Base-by-base conservation (phyloP, 805 yeast genomes). In the Debaryomyces hansenii region DNA sequence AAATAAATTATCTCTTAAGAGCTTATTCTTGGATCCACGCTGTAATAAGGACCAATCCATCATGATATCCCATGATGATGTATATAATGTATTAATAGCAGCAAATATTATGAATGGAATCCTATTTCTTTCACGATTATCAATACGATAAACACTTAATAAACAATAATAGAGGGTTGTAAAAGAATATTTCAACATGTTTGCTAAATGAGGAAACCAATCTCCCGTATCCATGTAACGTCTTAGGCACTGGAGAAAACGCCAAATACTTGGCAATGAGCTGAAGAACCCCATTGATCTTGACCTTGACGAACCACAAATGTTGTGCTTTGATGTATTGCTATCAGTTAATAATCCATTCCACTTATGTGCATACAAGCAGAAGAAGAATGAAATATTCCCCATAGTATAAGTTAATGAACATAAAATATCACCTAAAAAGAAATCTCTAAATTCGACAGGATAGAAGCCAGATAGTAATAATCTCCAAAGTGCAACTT, bases 21-120 rank as follows among this genome's bases (percentile, higher is more conserved):
- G 66, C 46, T 66, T 66, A 61, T 86, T 77, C 49, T 75, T 72
- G 2, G 85, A 75, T 11, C 73, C 77, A 24, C 80, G 70, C 63
- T 89, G 96, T 46, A 87, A 74, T 57, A 94, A 70, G 2, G 97
- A 90, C 92, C 96, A 94, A 70, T 94, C 99, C 96, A 94, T 90
- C 36, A 91, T 70, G 5, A 94, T 70, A 66, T 94, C 99, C 99
- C 99, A 94, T 3, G 83, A 52, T 0, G 86, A 66, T 29, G 91
- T 77, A 58, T 79, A 79, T 0, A 84, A 42, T 0, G 97, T 82
- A 63, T 94, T 91, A 34, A 89, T 54, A 0, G 79, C 60, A 0
- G 96, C 97, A 69, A 90, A 79, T 0, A 82, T 64, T 15, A 92
- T 87, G 58, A 90, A 87, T 1, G 80, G 71, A 0, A 80, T 81